Conservation (phyloP, 2,329 filamentous ascomycete species). For the Curvularia lunata region DNA sequence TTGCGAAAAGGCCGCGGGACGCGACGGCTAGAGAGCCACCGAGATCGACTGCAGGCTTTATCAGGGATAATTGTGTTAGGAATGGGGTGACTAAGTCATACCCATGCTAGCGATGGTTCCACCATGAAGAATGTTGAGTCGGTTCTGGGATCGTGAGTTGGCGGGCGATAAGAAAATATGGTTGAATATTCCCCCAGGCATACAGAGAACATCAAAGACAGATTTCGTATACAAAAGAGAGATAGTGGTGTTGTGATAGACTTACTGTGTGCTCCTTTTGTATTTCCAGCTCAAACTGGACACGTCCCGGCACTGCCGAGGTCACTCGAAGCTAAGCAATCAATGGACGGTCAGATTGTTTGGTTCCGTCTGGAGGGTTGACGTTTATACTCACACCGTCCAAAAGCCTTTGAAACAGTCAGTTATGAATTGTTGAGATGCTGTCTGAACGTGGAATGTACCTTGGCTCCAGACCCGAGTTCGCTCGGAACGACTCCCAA, state of each 20-base stretch:
- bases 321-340: constrained; percentile 67
- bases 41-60: constrained; percentile 60
- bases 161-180: not conserved
- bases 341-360: not conserved
- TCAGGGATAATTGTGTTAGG: not conserved
- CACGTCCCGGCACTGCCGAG: constrained; percentile 67
- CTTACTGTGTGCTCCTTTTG: constrained; percentile 75
- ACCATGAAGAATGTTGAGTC: constrained; percentile 76
- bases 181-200: not conserved
- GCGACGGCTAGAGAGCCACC: constrained; percentile 71
- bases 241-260: too few species aligned
- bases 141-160: constrained; percentile 62
- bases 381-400: constrained; percentile 52
- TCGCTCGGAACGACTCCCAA: constrained; percentile 81
- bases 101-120: constrained; percentile 78
- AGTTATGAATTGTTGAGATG: not conserved
- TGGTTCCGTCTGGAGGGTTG: not conserved
- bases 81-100: constrained; percentile 8
- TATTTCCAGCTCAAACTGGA: constrained; percentile 79
- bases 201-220: not conserved
- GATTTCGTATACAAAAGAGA: not conserved
- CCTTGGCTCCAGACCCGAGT: constrained; percentile 89
- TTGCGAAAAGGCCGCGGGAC: constrained; percentile 68
- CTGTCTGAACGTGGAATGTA: constrained; percentile 48
- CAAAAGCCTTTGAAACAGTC: constrained; percentile 43